Base-by-base conservation (phyloP, 768 basidiomycete genomes). In the Hypholoma sublateritium region DNA sequence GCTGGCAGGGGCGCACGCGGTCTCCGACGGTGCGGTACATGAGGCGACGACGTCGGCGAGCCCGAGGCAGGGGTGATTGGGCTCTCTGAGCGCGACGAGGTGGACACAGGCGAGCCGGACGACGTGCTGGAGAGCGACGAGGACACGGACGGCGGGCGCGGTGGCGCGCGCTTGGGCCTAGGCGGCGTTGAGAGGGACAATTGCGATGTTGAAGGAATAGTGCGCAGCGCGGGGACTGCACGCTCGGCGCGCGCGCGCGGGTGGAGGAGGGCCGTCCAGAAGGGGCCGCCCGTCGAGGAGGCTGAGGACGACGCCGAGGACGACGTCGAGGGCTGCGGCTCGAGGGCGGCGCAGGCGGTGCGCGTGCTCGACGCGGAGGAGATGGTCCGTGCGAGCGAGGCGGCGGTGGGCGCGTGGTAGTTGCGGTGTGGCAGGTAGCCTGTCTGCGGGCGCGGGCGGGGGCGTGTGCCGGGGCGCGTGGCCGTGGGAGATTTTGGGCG, bases 221-320 rank as follows among this genome's bases (percentile, higher is more conserved):
- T 64, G 61, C 71, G 73, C 43, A 77, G 67, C 16, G 62, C 51
- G 11, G 72, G 69, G 53, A 70, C 61, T 6, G 70, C 72, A 22
- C 70, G 66, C 39, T 73, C 70, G 34, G 70, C 65, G 49, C 69
- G 72, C 35, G 72, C 66, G 16, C 74, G 70, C 55, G 74, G 69
- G 5, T 70, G 72, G 44, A 77, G 68, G 50, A 73, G 60, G 9
- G 63, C 63, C 6, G 77, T 63, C 77, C 76, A 80, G 59, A 77
- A 73, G 2, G 73, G 68, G n/a, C 59, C 55, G 13, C 46, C 50
- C 8, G 45, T 52, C 3, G 56, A 56, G 28, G 28, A 32, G 1
- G 28, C 28, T 5, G 28, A 32, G 28, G 28, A 32, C 28, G 28
- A 32, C 4, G 25, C 25, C 4, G 25, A 28, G 28, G 28, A 32